These are phyloP conservation scores for Boletus edulis DNA, from an alignment of 768 basidiomycete species.

Conservation along the genomic window DNA sequence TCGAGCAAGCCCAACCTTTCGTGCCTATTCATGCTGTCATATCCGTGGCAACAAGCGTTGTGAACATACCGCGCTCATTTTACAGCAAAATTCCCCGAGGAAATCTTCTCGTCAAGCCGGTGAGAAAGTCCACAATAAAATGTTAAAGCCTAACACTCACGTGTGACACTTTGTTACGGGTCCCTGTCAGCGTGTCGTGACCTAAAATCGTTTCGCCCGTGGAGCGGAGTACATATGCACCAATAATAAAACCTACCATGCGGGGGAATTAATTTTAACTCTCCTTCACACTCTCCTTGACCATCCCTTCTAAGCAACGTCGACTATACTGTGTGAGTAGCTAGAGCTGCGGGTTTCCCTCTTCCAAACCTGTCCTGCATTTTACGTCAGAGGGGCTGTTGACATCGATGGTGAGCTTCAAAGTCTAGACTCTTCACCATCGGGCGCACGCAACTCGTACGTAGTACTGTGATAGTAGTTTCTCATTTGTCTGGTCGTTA, in stretches of 20 bases:
- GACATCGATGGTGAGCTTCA: background rate
- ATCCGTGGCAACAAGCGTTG: background rate
- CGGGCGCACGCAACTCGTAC: constrained; percentile 2
- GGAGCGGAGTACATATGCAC: background rate
- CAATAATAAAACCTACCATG: background rate
- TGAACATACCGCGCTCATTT: background rate
- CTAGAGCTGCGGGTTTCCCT: constrained; percentile 1
- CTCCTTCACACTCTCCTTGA: constrained; percentile 3
- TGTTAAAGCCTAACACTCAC: constrained; percentile 17
- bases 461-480: background rate
- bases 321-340: constrained; percentile 5
- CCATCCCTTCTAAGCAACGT: background rate
- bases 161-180: background rate
- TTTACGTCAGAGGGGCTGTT: constrained; percentile 20
- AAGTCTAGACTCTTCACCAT: constrained; percentile 1
- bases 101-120: constrained; percentile 11
- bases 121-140: constrained; percentile 15
- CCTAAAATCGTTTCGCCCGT: background rate
- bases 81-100: background rate
- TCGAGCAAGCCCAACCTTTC: background rate
- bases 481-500: constrained; percentile 11
- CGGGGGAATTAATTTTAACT: background rate
- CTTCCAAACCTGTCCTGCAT: background rate
- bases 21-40: background rate
- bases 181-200: constrained; percentile 1